phyloP scores from a whole-genome alignment of 2,329 filamentous ascomycete species.

The Aspergillus oerlinghausenensis region DNA sequence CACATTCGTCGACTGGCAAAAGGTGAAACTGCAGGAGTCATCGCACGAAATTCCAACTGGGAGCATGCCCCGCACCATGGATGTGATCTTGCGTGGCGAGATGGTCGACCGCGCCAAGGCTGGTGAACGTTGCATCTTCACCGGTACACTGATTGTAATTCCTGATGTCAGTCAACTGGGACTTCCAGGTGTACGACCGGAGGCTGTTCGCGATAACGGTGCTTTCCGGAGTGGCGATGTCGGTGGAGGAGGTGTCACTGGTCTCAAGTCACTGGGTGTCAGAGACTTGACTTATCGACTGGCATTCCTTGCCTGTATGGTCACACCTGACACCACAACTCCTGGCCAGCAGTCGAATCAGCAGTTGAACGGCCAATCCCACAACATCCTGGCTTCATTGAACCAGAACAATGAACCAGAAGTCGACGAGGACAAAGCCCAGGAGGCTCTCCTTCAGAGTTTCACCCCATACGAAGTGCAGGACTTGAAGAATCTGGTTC shows the following conservation, averaged over 20 bases:
- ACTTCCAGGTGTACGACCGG: conserved; percentile 77
- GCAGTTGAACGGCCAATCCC: conserved; percentile 65
- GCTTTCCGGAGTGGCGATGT: conserved; percentile 72
- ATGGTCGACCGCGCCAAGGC: conserved; percentile 97
- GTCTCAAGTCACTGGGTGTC: conserved; percentile 87
- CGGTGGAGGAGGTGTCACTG: conserved; percentile 78
- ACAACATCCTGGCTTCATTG: conserved; percentile 79
- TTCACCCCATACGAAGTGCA: conserved; percentile 85
- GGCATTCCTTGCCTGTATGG: conserved; percentile 96
- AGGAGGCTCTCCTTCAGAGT: conserved; percentile 79
- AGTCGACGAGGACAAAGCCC: conserved; percentile 75
- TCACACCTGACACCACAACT: conserved; percentile 79
- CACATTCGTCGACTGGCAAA: conserved; percentile 99
- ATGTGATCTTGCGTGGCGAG: conserved; percentile 91
- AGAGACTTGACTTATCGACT: conserved; percentile 91
- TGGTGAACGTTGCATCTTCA: conserved; percentile 97
- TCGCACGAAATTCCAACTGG: conserved; percentile 97
- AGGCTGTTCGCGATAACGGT: conserved; percentile 77
- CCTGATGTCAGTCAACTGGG: conserved; percentile 94
- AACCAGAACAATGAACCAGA: conserved; percentile 69
- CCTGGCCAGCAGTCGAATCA: conserved; percentile 69
- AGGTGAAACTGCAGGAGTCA: conserved; percentile 96
- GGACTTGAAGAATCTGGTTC: conserved; percentile 87
- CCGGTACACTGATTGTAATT: conserved; percentile 90
- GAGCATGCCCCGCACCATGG: conserved; percentile 97